A percentile compares a stretch with the other conserved stretches of the same genome.
These are phyloP conservation scores for Tuber brumale DNA, from an alignment of 495 filamentous ascomycete genomes.

Conservation along the genomic window DNA sequence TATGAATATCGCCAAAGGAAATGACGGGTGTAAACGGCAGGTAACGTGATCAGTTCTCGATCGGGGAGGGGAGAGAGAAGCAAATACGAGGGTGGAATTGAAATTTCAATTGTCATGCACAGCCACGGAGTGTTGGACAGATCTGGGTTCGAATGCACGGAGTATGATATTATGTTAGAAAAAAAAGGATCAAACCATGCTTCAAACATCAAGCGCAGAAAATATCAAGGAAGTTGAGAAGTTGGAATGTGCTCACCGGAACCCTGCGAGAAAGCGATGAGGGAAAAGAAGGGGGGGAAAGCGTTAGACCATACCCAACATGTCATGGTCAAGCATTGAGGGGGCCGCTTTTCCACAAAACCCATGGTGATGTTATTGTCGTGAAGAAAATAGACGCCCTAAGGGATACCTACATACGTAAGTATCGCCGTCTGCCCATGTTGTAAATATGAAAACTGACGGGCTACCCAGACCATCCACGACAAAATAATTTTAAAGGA, in stretches of 20 bases:
- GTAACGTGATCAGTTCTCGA: not conserved
- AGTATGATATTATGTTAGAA: not conserved
- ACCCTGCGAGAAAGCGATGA: not conserved
- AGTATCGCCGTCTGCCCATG: not conserved
- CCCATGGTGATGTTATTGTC: not conserved
- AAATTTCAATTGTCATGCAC: not conserved
- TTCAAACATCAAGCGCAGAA: slow-evolving; percentile 1
- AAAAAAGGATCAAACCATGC: slow-evolving; percentile 4
- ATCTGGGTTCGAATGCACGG: not conserved
- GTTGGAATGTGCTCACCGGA: not conserved
- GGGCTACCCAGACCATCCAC: not conserved
- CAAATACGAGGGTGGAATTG: not conserved
- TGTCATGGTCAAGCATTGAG: not conserved
- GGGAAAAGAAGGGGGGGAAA: not conserved
- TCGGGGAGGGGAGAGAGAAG: not conserved
- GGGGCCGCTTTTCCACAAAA: not conserved
- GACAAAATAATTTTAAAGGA: not conserved
- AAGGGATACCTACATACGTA: not conserved
- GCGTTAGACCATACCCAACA: not conserved
- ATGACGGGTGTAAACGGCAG: not conserved
- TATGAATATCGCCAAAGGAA: not conserved
- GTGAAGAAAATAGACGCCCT: not conserved
- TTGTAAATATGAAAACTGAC: slow-evolving; percentile 3
- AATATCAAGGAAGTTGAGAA: not conserved
- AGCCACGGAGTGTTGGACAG: not conserved